Base-by-base conservation (phyloP, 1,284 basidiomycete genomes). In the Taiwanofungus camphoratus region DNA sequence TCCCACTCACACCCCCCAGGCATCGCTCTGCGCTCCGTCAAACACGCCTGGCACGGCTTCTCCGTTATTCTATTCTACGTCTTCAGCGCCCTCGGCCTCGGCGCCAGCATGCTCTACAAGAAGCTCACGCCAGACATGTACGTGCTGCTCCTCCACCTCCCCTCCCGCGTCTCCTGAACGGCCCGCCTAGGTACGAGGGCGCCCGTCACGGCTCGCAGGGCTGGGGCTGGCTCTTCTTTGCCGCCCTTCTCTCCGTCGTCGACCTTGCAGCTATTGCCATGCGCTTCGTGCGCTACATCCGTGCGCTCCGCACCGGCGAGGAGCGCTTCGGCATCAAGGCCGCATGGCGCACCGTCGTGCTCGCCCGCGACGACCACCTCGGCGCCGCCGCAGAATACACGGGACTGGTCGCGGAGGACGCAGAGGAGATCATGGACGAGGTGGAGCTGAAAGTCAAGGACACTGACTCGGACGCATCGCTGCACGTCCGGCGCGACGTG, bases 91-190 rank as follows among this genome's bases (percentile, higher is more conserved):
- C 58, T 90, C 29, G 87, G 86, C 8, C 74, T 82, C 52, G 69
- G 77, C 7, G 65, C 79, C 19, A 82, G 79, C 52, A 70, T 70
- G 2, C 59, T 87, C 24, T 91, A 91, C 60, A 70, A 69, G 41
- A 87, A 87, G 53, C 61, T 84, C 42, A 89, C 86, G 1, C 87
- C 87, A 1, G 71, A 90, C 61, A 79, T 90, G 82, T 92, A 67
- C 61, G 79, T 30, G 13, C 40, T 16, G n/a, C 24, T 29, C 21
- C 30, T 32, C 13, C 24, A 27, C 27, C n/a, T n/a, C n/a, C n/a
- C n/a, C n/a, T n/a, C n/a, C n/a, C n/a, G n/a, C 21, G 20, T 4
- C 9, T 5, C 27, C 2, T 27, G 12, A 18, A 13, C 6, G 18
- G 9, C 15, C 27, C 13, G 20, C 29, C 42, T 57, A 88, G 85